Conservation (phyloP, 1,139 yeast species). For the Geotrichum fermentans region DNA sequence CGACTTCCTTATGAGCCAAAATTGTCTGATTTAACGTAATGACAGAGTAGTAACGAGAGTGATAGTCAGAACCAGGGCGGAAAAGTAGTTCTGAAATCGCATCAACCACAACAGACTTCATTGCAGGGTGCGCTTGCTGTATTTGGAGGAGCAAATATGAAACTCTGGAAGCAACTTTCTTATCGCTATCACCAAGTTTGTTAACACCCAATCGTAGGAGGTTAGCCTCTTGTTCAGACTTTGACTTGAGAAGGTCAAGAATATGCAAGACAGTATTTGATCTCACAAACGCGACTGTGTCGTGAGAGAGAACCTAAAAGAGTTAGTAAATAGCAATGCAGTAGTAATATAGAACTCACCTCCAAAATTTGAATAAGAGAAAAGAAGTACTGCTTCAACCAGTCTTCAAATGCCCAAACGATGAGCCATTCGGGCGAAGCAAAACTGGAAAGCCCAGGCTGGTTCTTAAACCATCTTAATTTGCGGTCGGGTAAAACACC, state of each 20-base stretch:
- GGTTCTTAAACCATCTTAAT: conserved; percentile 73
- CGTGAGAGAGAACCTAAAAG: conserved; percentile 55
- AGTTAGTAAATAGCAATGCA: conserved; percentile 6
- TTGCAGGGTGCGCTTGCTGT: conserved; percentile 92
- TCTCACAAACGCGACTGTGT: conserved; percentile 87
- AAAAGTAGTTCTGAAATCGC: conserved; percentile 76
- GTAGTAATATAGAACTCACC: conserved; percentile 21
- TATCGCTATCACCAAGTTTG: conserved; percentile 88
- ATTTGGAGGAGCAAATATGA: conserved; percentile 75
- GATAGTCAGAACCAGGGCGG: conserved; percentile 73
- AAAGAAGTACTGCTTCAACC: conserved; percentile 72
- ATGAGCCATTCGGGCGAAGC: conserved; percentile 50
- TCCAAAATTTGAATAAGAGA: conserved; percentile 67
- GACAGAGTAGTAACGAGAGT: conserved; percentile 80
- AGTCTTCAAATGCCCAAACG: conserved; percentile 82
- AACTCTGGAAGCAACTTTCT: conserved; percentile 84
- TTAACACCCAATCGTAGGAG: conserved; percentile 83
- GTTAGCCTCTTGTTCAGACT: conserved; percentile 97
- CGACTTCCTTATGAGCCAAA: conserved; percentile 67
- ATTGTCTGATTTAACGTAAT: conserved; percentile 91
- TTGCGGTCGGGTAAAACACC: conserved; percentile 80
- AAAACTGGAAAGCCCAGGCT: conserved; percentile 47
- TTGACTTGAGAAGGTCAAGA: conserved; percentile 71
- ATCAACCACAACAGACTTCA: conserved; percentile 77
- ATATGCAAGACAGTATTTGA: conserved; percentile 70